Evolutionary conservation across 148 eudicot species (phyloP).

Genomic region (Nepenthes gracilis): DNA sequence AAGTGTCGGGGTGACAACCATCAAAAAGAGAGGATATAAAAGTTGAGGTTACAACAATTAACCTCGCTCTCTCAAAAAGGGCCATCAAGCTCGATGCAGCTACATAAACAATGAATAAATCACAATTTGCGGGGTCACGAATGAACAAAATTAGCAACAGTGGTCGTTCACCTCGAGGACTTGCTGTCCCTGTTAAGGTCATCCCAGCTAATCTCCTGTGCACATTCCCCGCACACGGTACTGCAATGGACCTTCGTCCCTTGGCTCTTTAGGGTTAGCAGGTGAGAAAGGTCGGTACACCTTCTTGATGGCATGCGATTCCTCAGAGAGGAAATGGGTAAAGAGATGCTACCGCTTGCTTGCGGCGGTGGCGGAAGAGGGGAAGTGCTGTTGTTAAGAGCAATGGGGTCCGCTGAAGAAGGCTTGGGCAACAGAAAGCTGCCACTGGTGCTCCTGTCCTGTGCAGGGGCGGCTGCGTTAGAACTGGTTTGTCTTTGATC

Average conservation of each 20-base stretch:
- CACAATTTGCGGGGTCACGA: too few relatives aligned
- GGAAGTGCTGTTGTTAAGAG: conserved; percentile 9
- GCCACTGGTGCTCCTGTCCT: neutral
- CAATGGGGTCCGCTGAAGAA: conserved; percentile 3
- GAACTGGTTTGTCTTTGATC: conserved; percentile 18
- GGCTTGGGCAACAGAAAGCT: neutral
- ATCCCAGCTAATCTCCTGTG: conserved; percentile 57
- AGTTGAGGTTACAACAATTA: too few relatives aligned
- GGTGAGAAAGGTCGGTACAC: conserved; percentile 65
- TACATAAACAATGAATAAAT: too few relatives aligned
- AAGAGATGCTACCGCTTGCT: neutral
- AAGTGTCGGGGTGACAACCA: too few relatives aligned
- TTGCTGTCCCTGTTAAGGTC: conserved; percentile 9
- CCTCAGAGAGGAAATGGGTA: conserved; percentile 20
- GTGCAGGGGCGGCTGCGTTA: neutral
- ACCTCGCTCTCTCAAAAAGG: too few relatives aligned
- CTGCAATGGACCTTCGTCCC: conserved; percentile 54
- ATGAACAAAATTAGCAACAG: too few relatives aligned
- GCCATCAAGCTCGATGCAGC: too few relatives aligned
- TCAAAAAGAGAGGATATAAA: too few relatives aligned
- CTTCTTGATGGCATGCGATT: conserved; percentile 30
- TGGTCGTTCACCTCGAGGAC: neutral
- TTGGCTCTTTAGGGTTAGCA: conserved; percentile 58
- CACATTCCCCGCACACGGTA: conserved; percentile 88
- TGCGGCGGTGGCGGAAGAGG: conserved; percentile 2